Evolutionary conservation across 257 asterid genomes (phyloP).

Genomic region (Solanum tarapatanum): DNA sequence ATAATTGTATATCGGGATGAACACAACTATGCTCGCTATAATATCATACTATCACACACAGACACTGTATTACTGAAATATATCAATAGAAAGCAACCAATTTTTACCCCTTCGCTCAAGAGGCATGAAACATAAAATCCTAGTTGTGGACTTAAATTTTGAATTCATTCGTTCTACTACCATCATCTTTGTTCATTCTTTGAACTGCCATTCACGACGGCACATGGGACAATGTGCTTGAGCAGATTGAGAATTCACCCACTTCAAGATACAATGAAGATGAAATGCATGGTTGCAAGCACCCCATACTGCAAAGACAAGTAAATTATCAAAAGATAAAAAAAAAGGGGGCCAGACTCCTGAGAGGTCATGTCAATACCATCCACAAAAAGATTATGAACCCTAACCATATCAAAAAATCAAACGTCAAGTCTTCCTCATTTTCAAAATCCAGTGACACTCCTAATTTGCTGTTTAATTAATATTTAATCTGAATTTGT

Average conservation of each 20-base stretch:
- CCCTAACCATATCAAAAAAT: neutral
- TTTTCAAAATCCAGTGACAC: neutral
- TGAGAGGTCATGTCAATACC: neutral
- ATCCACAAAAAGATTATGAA: neutral
- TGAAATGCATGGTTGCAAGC: constrained; percentile 89
- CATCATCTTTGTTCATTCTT: constrained; percentile 27
- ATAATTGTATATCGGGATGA: neutral
- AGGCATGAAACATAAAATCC: neutral
- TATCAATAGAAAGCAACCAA: neutral
- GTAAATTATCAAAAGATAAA: neutral
- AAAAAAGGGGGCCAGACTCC: neutral
- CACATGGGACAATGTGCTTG: constrained; percentile 97
- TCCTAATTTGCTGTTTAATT: neutral
- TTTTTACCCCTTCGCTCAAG: neutral
- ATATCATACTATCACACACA: neutral
- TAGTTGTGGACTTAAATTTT: neutral
- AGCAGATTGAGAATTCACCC: constrained; percentile 86
- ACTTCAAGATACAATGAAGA: constrained; percentile 88
- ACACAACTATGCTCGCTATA: neutral
- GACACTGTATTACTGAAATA: neutral
- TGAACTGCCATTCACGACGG: constrained; percentile 87
- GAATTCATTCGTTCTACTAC: neutral
- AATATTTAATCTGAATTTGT: neutral
- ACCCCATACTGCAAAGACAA: constrained; percentile 54
- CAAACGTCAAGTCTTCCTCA: constrained; percentile 7